A percentile compares a stretch with the other conserved stretches of the same genome.
These are phyloP conservation scores for Xylaria sp. DNA, from an alignment of 2,329 filamentous ascomycete species.

Conservation along the genomic window DNA sequence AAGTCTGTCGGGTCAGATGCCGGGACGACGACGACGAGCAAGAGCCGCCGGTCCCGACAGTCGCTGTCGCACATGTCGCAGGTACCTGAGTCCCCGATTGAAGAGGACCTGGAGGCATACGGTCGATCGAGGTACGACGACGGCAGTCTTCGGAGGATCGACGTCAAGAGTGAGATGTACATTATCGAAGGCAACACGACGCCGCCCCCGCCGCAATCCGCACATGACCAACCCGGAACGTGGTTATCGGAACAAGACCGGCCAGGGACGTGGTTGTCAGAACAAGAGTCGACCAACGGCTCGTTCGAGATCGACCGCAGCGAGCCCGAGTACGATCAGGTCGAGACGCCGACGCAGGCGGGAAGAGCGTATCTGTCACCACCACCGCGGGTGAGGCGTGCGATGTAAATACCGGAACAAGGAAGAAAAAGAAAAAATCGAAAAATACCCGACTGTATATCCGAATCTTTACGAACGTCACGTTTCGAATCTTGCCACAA, in stretches of 20 bases:
- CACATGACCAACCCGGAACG: slow-evolving; percentile 8
- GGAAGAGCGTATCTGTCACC: slow-evolving; percentile 10
- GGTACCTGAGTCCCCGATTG: slow-evolving; percentile 19
- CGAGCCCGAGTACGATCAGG: slow-evolving; percentile 2
- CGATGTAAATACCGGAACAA: background rate
- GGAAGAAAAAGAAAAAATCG: background rate
- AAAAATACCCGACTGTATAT: background rate
- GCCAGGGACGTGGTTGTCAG: slow-evolving; percentile 28
- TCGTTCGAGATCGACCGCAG: slow-evolving; percentile 17
- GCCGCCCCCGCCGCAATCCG: slow-evolving; percentile 8
- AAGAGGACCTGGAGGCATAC: slow-evolving; percentile 25
- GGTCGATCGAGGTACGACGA: slow-evolving; percentile 17
- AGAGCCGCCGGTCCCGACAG: slow-evolving; percentile 18
- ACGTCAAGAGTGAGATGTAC: slow-evolving; percentile 41
- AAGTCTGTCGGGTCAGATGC: slow-evolving; percentile 9
- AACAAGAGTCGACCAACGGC: slow-evolving; percentile 31
- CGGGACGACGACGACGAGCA: slow-evolving; percentile 13
- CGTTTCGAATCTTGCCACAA: background rate
- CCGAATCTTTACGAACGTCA: background rate
- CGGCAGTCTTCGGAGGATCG: slow-evolving; percentile 16
- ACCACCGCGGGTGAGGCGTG: background rate
- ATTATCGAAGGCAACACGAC: slow-evolving; percentile 39
- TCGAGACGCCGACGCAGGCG: slow-evolving; percentile 2
- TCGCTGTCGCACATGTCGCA: slow-evolving; percentile 23
- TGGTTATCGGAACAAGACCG: slow-evolving; percentile 30